Conservation (phyloP, 164 flowering plant genomes). For the Annona cherimola region DNA sequence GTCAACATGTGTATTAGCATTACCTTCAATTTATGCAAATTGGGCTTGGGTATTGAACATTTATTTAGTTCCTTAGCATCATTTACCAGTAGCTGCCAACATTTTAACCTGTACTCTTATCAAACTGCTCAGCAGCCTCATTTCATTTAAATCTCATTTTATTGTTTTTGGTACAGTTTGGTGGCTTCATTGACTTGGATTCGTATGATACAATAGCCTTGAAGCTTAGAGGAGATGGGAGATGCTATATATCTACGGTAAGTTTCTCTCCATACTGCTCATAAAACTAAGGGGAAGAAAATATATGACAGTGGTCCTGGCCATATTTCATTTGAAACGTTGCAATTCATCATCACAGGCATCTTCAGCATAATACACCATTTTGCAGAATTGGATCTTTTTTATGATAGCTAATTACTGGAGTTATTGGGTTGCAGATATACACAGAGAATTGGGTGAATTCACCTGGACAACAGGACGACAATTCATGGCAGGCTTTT, state of each 20-base stretch:
- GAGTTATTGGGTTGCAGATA: conserved; percentile 42
- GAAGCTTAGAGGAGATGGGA: conserved; percentile 91
- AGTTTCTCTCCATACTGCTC: conserved; percentile 18
- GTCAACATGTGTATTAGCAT: neutral
- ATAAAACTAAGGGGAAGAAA: neutral
- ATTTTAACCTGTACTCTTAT: neutral
- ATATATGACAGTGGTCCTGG: neutral
- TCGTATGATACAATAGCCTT: conserved; percentile 80
- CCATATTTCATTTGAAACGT: neutral
- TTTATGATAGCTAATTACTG: neutral
- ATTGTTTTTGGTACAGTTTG: conserved; percentile 49
- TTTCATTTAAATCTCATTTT: neutral
- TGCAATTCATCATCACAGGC: no score
- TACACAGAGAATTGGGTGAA: conserved; percentile 99
- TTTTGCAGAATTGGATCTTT: neutral
- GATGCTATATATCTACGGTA: conserved; percentile 94
- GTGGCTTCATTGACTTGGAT: conserved; percentile 92
- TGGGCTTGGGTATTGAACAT: neutral
- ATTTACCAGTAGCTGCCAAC: neutral
- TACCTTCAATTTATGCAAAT: neutral
- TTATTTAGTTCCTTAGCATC: neutral
- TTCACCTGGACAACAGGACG: conserved; percentile 86
- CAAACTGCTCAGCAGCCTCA: neutral
- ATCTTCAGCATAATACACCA: no score
- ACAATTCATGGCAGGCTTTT: conserved; percentile 98